These are phyloP conservation scores for Phytophthora idaei DNA, from an alignment of 352 stramenopile genomes.

Conservation along the genomic window DNA sequence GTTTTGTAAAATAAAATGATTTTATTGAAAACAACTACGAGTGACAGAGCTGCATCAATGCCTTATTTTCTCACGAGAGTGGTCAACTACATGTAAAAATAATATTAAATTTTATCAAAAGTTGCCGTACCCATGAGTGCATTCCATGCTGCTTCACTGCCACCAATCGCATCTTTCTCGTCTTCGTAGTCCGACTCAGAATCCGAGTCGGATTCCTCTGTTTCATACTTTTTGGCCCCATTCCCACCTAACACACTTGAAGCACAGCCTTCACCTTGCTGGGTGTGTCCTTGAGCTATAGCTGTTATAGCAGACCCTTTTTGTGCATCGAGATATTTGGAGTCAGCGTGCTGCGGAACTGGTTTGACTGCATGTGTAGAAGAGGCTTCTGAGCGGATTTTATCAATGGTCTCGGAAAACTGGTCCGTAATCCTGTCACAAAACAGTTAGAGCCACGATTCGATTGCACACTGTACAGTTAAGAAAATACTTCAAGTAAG, in stretches of 20 bases:
- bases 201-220: background rate
- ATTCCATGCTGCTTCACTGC: background rate
- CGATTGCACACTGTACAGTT: no score
- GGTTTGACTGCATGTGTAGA: no score
- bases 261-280: no score
- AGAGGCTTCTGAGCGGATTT: background rate
- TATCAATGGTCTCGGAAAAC: background rate
- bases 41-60: no score
- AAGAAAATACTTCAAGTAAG: background rate
- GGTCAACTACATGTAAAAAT: no score
- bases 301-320: no score
- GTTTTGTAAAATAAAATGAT: no score
- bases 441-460: background rate
- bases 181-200: background rate
- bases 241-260: background rate
- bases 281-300: no score
- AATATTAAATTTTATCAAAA: background rate
- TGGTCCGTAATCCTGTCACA: background rate
- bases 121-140: background rate
- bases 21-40: no score
- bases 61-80: no score
- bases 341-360: no score
- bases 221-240: background rate
- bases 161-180: background rate
- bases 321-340: no score